Percentiles rank a stretch among this genome's conserved stretches.
These are phyloP conservation scores for Colletotrichum salicis DNA, from an alignment of 2,329 filamentous ascomycete genomes.

Conservation along the genomic window DNA sequence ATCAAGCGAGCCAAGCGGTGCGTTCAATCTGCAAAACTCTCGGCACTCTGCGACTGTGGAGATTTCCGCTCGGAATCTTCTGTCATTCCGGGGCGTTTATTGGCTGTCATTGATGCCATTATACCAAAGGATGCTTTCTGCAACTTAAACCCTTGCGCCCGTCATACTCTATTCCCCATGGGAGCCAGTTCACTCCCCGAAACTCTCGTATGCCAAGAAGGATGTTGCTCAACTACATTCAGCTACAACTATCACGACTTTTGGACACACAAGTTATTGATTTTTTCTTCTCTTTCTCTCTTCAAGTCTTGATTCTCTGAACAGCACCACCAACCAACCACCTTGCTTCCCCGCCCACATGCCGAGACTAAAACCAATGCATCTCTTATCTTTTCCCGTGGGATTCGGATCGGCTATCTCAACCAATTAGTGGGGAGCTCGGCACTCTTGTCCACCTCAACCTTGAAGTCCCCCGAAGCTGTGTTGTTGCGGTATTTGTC, in stretches of 20 bases:
- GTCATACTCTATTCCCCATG: constrained; percentile 1
- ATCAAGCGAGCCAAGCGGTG: not conserved
- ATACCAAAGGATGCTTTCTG: constrained; percentile 1
- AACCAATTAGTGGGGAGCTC: constrained; percentile 22
- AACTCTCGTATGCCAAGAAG: not conserved
- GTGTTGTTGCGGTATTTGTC: constrained; percentile 27
- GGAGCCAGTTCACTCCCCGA: not conserved
- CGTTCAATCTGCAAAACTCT: constrained; percentile 7
- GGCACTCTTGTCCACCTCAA: not conserved
- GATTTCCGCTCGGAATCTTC: constrained; percentile 15
- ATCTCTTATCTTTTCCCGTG: constrained; percentile 28
- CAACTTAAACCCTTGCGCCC: constrained; percentile 16
- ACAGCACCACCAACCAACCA: not conserved
- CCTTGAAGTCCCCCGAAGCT: not conserved
- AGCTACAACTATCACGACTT: not conserved
- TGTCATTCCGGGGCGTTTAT: constrained; percentile 27
- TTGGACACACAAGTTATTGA: not conserved
- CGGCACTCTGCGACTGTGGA: constrained; percentile 25
- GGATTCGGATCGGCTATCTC: constrained; percentile 19
- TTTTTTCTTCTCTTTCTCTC: not conserved
- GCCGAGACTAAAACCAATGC: constrained; percentile 10
- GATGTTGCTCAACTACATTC: not conserved
- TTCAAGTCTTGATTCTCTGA: not conserved
- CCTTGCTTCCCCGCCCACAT: constrained; percentile 21
- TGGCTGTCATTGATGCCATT: constrained; percentile 28